Evolutionary conservation across 2,329 filamentous ascomycete genomes (phyloP), one percentile per base, ranked within the genome.

Genomic region (Trichoderma endophyticum): DNA sequence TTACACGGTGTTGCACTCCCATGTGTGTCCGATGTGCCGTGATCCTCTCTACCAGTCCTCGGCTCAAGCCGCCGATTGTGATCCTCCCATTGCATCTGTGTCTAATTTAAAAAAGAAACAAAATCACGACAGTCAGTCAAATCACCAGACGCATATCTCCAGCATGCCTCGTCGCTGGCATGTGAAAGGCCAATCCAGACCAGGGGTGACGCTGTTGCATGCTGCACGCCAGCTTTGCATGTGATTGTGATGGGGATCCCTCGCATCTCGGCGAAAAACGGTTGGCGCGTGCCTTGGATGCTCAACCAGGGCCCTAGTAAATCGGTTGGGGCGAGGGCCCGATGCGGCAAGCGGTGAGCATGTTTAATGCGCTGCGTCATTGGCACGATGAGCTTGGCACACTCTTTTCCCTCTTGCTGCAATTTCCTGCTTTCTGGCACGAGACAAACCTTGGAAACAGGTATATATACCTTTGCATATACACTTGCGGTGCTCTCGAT

Each of bases 281-380:
- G 57, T 57, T 67, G 64, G 48, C 43, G 48, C 59, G 12, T 48
- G 59, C 34, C 15, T 62, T 34, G 11, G 34, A 39, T n/a, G 34
- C 57, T 59, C 43, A 57, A 64, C 59, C 59, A 61, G 54, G 67
- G 36, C 57, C 64, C 65, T 34, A 69, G 66, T 28, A 72, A 26
- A 28, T 72, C 62, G 69, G 75, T 76, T 75, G 74, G 71, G 75
- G 65, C 48, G 67, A 64, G 15, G 60, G 39, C 75, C 72, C 14
- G 32, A 64, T 30, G 48, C 3, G 72, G 75, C 57, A 77, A 65
- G 76, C 76, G 76, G 76, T 77, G 72, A 76, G 71, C 15, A 2
- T 2, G 0, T 36, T 24, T 30, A 64, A 21, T 74, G 71, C 56
- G 57, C 56, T 74, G 73, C 56, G 71, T 72, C 71, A 72, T 72